Evolutionary conservation across 2,329 filamentous ascomycete genomes (phyloP), one percentile per base, ranked within the genome.

Genomic region (Hypoxylon sp.): DNA sequence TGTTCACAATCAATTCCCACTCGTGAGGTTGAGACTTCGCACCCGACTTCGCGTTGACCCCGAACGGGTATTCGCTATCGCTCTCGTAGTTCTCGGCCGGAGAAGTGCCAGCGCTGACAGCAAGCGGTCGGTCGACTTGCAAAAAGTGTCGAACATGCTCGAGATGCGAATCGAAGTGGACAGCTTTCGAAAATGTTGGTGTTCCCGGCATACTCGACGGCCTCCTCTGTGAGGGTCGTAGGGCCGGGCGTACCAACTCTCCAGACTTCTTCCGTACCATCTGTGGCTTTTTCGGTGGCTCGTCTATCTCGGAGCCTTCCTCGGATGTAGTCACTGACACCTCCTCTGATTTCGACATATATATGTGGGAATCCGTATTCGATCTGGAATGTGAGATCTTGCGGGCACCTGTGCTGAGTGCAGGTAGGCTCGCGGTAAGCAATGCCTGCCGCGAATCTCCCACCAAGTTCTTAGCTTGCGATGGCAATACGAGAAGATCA

Each of bases 261-360:
- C 94, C 94, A 27, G 94, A 97, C 80, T 99, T 99, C 78, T 99
- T 99, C 65, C 94, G 87, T 7, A 99, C 86, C 85, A 97, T 95
- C 44, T 86, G 86, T n/a, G 92, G 91, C 74, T 94, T 95, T 63
- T 75, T 78, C 57, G 69, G 71, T 54, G 81, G 63, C 47, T 87
- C 74, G 70, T 84, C 74, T 66, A 62, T 61, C 69, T 80, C 87
- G 60, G 72, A 82, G 67, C 87, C 86, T 54, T 89, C 85, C 37
- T 87, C 84, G 1, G 83, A 85, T 6, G 68, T 72, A 2, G 75
- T 75, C 21, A 76, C 55, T 2, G 81, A 83, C 46, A 74, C 77
- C 29, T 79, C 78, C 8, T 71, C 68, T 0, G 79, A 78, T 55
- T 76, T 75, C 16, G 68, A 67, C 16, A 78, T 60, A 13, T 75